phyloP scores from a whole-genome alignment of 108 stramenopile genomes.

The Skeletonema marinoi region DNA sequence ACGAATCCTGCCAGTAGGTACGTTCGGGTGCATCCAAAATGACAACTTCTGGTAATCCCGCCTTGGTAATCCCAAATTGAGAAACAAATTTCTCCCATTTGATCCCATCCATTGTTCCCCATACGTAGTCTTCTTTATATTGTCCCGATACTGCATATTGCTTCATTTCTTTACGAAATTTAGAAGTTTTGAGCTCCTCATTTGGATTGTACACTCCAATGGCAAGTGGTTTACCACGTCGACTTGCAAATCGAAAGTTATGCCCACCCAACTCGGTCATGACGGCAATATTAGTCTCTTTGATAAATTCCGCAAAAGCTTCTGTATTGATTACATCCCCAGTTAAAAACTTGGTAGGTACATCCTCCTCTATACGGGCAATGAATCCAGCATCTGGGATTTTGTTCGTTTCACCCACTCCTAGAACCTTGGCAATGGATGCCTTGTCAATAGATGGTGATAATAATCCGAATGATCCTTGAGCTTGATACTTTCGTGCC shows the following conservation, averaged over 20 bases:
- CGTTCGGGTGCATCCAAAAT: conserved; percentile 68
- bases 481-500: conserved; percentile 71
- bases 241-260: conserved; percentile 76
- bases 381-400: conserved; percentile 37
- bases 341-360: conserved; percentile 37
- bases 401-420: conserved; percentile 13
- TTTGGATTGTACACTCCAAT: conserved; percentile 69
- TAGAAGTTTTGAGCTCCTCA: conserved; percentile 40
- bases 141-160: conserved; percentile 52
- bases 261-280: conserved; percentile 61
- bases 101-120: conserved; percentile 77
- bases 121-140: conserved; percentile 61
- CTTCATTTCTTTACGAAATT: conserved; percentile 51
- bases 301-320: conserved; percentile 55
- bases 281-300: conserved; percentile 62
- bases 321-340: conserved; percentile 5
- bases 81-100: conserved; percentile 72
- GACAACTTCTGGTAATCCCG: conserved; percentile 67
- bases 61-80: conserved; percentile 63
- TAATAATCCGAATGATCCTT: conserved; percentile 64
- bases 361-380: conserved; percentile 55
- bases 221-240: conserved; percentile 66
- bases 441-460: conserved; percentile 33
- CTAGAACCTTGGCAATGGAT: conserved; percentile 40
- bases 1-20: conserved; percentile 70